These are phyloP conservation scores for Phytophthora tentaculata DNA, from an alignment of 352 stramenopile species.

Conservation along the genomic window DNA sequence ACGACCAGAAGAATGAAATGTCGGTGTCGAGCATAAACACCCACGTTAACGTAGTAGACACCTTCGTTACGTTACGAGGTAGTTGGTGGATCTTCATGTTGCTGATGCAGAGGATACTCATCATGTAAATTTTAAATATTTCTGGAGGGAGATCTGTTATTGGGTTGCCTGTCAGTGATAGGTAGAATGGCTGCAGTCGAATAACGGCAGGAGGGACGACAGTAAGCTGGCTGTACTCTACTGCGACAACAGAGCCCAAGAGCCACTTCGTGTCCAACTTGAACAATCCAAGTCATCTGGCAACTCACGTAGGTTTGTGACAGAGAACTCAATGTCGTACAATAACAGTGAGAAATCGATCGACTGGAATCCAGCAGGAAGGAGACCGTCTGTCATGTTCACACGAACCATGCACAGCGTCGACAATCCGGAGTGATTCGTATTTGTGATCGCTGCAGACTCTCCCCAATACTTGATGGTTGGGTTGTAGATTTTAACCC, in stretches of 20 bases:
- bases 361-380: slow-evolving; percentile 41
- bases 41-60: slow-evolving; percentile 6
- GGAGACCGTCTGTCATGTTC: slow-evolving; percentile 15
- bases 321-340: slow-evolving; percentile 43
- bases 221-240: slow-evolving; percentile 33
- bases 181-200: slow-evolving; percentile 22
- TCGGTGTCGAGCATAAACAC: slow-evolving; percentile 17
- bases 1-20: slow-evolving; percentile 10
- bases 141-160: slow-evolving; percentile 23
- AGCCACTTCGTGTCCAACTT: slow-evolving; percentile 44
- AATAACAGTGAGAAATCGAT: slow-evolving; percentile 34
- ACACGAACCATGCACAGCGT: slow-evolving; percentile 39
- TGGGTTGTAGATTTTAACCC: slow-evolving; percentile 48
- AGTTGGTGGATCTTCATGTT: slow-evolving; percentile 27
- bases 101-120: slow-evolving; percentile 27
- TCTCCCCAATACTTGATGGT: slow-evolving; percentile 31
- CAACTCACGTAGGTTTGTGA: slow-evolving; percentile 38
- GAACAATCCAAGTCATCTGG: slow-evolving; percentile 41
- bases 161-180: slow-evolving; percentile 39
- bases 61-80: slow-evolving; percentile 22
- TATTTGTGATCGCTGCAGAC: slow-evolving; percentile 27
- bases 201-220: slow-evolving; percentile 21
- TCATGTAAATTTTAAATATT: slow-evolving; percentile 26
- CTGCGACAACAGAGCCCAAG: slow-evolving; percentile 1
- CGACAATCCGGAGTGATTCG: slow-evolving; percentile 29